A percentile compares a stretch with the other conserved stretches of the same genome.
Conservation (phyloP, 768 basidiomycete genomes). For the Amanita subjunquillea region DNA sequence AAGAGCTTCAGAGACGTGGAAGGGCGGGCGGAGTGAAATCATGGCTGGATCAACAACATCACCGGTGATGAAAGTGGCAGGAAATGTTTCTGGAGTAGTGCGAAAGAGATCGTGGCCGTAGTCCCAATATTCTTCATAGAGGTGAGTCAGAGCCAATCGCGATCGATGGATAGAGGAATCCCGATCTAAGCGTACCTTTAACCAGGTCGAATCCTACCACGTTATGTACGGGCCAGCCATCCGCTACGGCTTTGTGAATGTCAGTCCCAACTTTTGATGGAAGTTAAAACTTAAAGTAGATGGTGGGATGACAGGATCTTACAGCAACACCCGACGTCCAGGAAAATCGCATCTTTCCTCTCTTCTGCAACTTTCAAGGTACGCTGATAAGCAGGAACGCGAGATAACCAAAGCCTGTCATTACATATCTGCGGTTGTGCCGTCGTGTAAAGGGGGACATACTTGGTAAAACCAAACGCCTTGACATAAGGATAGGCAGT, state of each 20-base stretch:
- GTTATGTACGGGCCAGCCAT: constrained; percentile 28
- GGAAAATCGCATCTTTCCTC: constrained; percentile 20
- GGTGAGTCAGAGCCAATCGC: neutral
- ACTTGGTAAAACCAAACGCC: constrained; percentile 23
- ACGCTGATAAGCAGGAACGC: constrained; percentile 21
- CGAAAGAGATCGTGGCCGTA: constrained; percentile 52
- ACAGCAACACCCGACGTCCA: constrained; percentile 38
- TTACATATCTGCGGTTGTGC: neutral
- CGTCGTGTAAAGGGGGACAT: neutral
- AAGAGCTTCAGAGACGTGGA: neutral
- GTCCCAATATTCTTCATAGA: constrained; percentile 42
- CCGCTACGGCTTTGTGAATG: constrained; percentile 24
- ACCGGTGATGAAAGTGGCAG: constrained; percentile 45
- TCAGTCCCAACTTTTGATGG: constrained; percentile 26
- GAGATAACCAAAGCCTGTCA: constrained; percentile 21
- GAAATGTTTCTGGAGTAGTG: constrained; percentile 39
- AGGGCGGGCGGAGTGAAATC: constrained; percentile 18
- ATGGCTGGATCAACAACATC: constrained; percentile 39
- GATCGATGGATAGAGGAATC: neutral
- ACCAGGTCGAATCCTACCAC: constrained; percentile 28
- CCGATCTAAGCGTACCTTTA: constrained; percentile 12
- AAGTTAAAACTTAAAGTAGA: neutral
- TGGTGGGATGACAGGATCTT: neutral
- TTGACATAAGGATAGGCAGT: constrained; percentile 27
- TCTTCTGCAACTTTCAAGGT: constrained; percentile 17